Base-by-base conservation (phyloP, 2,329 filamentous ascomycete species). In the Neoarthrinium moseri region DNA sequence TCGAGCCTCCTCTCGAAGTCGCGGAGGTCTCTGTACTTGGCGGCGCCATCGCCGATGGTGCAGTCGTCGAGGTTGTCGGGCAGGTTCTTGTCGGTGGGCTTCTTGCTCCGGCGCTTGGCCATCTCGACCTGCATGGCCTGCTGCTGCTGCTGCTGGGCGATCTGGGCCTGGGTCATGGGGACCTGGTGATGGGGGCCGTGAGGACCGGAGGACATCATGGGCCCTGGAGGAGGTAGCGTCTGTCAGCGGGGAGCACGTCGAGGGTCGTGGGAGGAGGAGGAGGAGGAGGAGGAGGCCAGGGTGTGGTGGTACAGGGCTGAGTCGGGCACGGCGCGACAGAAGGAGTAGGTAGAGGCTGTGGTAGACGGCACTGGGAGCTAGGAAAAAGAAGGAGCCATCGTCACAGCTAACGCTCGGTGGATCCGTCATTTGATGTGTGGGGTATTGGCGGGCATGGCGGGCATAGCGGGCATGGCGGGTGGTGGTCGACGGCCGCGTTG, bases 31-130 rank as follows among this genome's bases (percentile, higher is more conserved):
- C 84, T 85, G 71, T 99, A 99, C 56, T 89, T 80, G 62, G 85
- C 77, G 35, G 87, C 90, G 30, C 87, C 86, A 64, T 95, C 88
- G 51, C 88, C 90, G 53, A 95, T 83, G 50, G 90, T 81, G 52
- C 87, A 81, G 38, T 90, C 84, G 57, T 95, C 91, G 35, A 96
- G 78, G 46, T 89, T 91, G 53, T 97, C 91, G 30, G 94, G 91
- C 21, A 99, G 83, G 58, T 90, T 94, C 76, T 90, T 95, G 69
- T 99, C 94, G 48, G 91, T 96, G 2, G 94, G 94, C 68, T 92
- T 95, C 62, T 85, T 84, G 61, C 89, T 90, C 56, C 89, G 84
- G 50, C 91, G 83, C 66, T 91, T 90, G 36, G 87, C 84, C 52
- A 82, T 75, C 63, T 89, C 85, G 55, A 75, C 70, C 61, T 74